phyloP scores from a whole-genome alignment of 2,329 filamentous ascomycete genomes.

The Calonectria fujianensis region DNA sequence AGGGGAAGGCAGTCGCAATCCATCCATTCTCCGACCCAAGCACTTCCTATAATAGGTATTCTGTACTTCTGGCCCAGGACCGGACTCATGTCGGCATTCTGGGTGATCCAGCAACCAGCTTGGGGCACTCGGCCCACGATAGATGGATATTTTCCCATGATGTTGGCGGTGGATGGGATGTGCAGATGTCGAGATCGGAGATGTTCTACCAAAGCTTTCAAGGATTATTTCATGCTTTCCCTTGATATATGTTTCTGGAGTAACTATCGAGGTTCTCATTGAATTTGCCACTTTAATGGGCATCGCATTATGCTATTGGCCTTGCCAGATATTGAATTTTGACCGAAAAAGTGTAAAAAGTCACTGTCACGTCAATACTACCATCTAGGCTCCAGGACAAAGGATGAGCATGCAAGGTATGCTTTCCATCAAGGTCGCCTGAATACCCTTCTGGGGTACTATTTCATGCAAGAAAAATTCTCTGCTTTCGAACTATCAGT shows the following conservation, averaged over 20 bases:
- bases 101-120: neutral
- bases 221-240: too few relatives aligned
- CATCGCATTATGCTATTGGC: neutral
- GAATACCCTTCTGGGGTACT: too few relatives aligned
- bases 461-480: too few relatives aligned
- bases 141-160: neutral
- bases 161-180: neutral
- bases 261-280: neutral
- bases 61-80: neutral
- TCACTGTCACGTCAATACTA: neutral
- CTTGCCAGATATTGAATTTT: neutral
- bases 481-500: too few relatives aligned
- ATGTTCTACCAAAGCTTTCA: neutral
- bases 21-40: neutral
- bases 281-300: neutral
- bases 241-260: neutral
- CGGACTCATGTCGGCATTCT: neutral
- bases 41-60: neutral
- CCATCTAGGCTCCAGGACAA: too few relatives aligned
- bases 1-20: constrained; percentile 31
- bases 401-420: too few relatives aligned
- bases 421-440: too few relatives aligned
- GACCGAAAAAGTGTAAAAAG: neutral
- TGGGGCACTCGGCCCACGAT: neutral
- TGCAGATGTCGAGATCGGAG: neutral